Percentiles rank a stretch among this genome's conserved stretches.
These are phyloP conservation scores for Wickerhamiella infanticola DNA, from an alignment of 1,139 yeast species.

Conservation along the genomic window DNA sequence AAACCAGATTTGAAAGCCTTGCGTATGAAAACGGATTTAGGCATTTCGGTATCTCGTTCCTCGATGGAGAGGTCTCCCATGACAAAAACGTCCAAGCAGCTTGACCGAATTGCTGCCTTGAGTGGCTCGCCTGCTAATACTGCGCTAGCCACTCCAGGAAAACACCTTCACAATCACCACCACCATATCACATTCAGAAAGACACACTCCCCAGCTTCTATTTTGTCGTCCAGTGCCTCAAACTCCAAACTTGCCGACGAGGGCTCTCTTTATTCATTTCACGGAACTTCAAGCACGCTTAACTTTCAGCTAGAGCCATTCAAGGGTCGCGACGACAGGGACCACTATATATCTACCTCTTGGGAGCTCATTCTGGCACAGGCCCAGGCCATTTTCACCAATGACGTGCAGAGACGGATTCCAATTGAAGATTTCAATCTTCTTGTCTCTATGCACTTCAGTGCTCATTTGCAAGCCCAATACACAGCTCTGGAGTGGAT, in stretches of 20 bases:
- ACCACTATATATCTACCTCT: constrained; percentile 32
- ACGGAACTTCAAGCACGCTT: constrained; percentile 20
- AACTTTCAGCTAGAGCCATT: constrained; percentile 14
- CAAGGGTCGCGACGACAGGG: constrained; percentile 29
- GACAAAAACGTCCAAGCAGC: constrained; percentile 28
- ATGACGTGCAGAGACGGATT: constrained; percentile 30
- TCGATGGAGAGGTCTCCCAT: constrained; percentile 27
- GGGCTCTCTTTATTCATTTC: constrained; percentile 34
- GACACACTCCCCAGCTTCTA: constrained; percentile 26
- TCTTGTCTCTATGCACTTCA: constrained; percentile 33
- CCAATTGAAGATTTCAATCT: constrained; percentile 45
- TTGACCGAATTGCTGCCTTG: constrained; percentile 31
- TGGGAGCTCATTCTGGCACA: constrained; percentile 33
- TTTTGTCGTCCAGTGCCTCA: constrained; percentile 33
- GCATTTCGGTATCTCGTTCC: constrained; percentile 22
- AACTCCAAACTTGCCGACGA: constrained; percentile 32
- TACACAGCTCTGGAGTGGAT: constrained; percentile 27
- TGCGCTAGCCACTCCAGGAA: constrained; percentile 7
- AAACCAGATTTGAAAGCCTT: constrained; percentile 16
- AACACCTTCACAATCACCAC: constrained; percentile 20
- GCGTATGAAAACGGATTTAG: constrained; percentile 21
- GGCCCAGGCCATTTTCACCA: constrained; percentile 34
- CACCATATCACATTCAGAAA: constrained; percentile 28
- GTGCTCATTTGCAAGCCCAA: constrained; percentile 29
- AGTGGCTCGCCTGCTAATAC: constrained; percentile 17